Percentiles rank a stretch among this genome's conserved stretches.
Conservation (phyloP, 768 basidiomycete genomes). For the Auriscalpium microsporum region DNA sequence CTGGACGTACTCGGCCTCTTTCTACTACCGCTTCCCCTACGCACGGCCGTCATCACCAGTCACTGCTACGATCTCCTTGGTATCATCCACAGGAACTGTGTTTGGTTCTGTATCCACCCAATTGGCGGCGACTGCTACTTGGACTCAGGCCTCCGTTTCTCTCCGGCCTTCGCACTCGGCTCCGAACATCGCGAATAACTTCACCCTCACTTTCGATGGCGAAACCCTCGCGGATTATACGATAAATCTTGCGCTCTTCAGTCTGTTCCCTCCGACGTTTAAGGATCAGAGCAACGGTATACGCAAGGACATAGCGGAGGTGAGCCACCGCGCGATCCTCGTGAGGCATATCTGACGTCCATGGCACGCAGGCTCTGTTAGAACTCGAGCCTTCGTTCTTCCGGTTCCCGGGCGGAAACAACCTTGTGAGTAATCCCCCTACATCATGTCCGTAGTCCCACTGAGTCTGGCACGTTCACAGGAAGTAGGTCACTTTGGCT, state of each 20-base stretch:
- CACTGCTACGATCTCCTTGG: slow-evolving; percentile 36
- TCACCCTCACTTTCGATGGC: slow-evolving; percentile 32
- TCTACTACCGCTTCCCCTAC: slow-evolving; percentile 47
- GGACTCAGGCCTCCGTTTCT: slow-evolving; percentile 38
- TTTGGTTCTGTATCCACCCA: slow-evolving; percentile 34
- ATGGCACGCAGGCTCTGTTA: slow-evolving; percentile 35
- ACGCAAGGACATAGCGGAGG: slow-evolving; percentile 51
- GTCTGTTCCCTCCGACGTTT: slow-evolving; percentile 63
- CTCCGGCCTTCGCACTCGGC: slow-evolving; percentile 37
- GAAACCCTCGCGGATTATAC: slow-evolving; percentile 12
- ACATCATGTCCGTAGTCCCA: not conserved
- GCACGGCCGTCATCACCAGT: slow-evolving; percentile 31
- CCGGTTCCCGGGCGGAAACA: slow-evolving; percentile 64
- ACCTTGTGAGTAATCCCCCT: slow-evolving; percentile 33
- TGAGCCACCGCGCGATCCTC: slow-evolving; percentile 13
- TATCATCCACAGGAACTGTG: slow-evolving; percentile 33
- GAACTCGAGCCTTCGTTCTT: slow-evolving; percentile 54
- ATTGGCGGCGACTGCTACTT: slow-evolving; percentile 36
- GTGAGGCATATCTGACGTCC: not conserved
- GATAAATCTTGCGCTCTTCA: slow-evolving; percentile 52
- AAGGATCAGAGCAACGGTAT: slow-evolving; percentile 52
- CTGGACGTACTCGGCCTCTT: slow-evolving; percentile 50
- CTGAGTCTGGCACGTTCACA: too few relatives aligned
- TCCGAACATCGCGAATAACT: slow-evolving; percentile 37
- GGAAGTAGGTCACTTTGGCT: slow-evolving; percentile 23